A percentile compares a stretch with the other conserved stretches of the same genome.
These are phyloP conservation scores for Chalciporus piperatoides DNA, from an alignment of 1,284 basidiomycete species.

Conservation along the genomic window DNA sequence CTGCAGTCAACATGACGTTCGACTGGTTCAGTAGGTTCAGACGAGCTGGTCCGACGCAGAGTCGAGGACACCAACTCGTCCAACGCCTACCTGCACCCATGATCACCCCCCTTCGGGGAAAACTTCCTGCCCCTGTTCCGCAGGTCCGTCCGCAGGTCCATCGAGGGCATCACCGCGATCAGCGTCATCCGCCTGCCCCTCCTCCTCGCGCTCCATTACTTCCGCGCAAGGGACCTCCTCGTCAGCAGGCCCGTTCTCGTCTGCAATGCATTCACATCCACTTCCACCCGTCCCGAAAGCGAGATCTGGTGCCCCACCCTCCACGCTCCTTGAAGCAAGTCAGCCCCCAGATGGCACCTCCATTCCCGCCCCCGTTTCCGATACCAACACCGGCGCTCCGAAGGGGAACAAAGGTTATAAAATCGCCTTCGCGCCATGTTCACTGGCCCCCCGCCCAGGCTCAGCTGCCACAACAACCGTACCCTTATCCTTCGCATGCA, in stretches of 20 bases:
- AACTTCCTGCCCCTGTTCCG: constrained; percentile 17
- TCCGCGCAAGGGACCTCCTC: constrained; percentile 19
- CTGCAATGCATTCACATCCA: constrained; percentile 27
- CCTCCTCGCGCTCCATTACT: constrained; percentile 15
- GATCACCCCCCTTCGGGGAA: constrained; percentile 18
- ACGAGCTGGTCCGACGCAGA: constrained; percentile 13
- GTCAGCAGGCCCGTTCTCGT: constrained; percentile 14
- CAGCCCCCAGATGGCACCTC: constrained; percentile 13
- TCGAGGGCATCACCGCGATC: constrained; percentile 23
- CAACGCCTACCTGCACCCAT: constrained; percentile 17
- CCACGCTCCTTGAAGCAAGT: constrained; percentile 10
- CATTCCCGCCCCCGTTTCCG: constrained; percentile 19
- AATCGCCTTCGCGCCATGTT: constrained; percentile 21
- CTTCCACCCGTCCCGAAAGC: constrained; percentile 27
- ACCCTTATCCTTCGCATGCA: constrained; percentile 27
- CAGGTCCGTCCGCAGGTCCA: constrained; percentile 20
- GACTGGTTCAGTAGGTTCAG: constrained; percentile 29
- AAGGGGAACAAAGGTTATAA: constrained; percentile 13
- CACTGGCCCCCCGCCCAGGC: constrained; percentile 31
- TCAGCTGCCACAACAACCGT: constrained; percentile 24
- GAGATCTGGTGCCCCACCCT: constrained; percentile 11
- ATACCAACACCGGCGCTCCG: constrained; percentile 10
- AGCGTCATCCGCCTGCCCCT: constrained; percentile 8
- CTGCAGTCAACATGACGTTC: constrained; percentile 23
- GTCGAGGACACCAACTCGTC: constrained; percentile 14